Evolutionary conservation across 306 rosid species (phyloP), one percentile per base, ranked within the genome.

Genomic region (Sphenostylis stenocarpa): DNA sequence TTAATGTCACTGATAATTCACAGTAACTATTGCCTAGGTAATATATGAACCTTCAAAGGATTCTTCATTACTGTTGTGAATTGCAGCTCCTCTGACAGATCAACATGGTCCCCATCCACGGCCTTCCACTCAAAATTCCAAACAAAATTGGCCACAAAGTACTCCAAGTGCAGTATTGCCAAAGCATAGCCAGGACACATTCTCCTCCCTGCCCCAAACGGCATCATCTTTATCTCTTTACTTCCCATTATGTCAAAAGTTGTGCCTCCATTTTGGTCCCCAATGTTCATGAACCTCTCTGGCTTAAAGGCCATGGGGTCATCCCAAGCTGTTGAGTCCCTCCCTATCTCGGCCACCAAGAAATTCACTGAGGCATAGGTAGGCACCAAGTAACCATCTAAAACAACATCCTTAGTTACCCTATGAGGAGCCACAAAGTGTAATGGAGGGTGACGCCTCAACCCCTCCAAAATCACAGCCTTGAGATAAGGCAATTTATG

Each of bases 191-290:
- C 88, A 9, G 86, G 86, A 33, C 88, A 85, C 73, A 85, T 85
- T 78, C 88, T 85, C 74, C 84, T 78, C 29, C 86, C 88, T 6
- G 82, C 86, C 23, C 88, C 88, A 75, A 85, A 85, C 0, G 88
- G 86, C 84, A 82, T 70, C 88, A 82, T 85, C 75, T 70, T 75
- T 11, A 74, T 74, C 67, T 79, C 86, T 70, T 51, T 80, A 51
- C 73, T 84, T 7, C 82, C 84, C 73, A 69, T 78, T 47, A 85
- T 68, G 70, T 85, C 88, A 65, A 85, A 81, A 2, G 3, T 61
- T 20, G 39, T 57, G 10, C 33, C 70, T 24, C 76, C 77, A 21
- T 38, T 67, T 41, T 77, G 38, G 5, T 61, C 68, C 4, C 7
- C 28, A 1, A 36, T 44, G 29, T 69, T 51, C 75, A 85, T 15